Percentiles rank a stretch among this genome's conserved stretches.
phyloP scores from a whole-genome alignment of 2,329 filamentous ascomycete species.

The Aaosphaeria arxii region DNA sequence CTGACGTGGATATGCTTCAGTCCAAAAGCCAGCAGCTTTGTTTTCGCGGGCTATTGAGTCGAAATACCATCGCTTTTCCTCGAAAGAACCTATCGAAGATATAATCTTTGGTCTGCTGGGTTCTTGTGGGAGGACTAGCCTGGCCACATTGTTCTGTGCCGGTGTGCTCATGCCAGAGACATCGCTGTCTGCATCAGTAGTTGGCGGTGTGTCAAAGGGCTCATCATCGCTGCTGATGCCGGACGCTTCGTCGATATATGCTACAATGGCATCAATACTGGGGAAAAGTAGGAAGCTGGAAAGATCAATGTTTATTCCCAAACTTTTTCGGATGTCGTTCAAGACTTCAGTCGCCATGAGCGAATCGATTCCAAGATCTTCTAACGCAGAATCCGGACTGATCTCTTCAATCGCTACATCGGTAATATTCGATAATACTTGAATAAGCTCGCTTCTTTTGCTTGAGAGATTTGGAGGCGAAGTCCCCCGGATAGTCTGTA shows the following conservation, averaged over 20 bases:
- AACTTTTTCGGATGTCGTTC: constrained; percentile 20
- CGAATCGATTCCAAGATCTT: constrained; percentile 37
- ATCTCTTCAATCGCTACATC: constrained; percentile 4
- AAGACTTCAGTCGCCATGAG: constrained; percentile 35
- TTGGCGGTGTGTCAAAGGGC: background rate
- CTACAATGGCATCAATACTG: background rate
- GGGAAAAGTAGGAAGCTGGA: constrained; percentile 4
- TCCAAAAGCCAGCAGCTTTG: constrained; percentile 2
- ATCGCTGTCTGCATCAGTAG: background rate
- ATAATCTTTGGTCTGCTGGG: background rate
- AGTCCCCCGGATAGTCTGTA: too few species aligned
- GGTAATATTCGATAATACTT: constrained; percentile 2
- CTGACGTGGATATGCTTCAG: constrained; percentile 15
- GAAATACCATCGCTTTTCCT: background rate
- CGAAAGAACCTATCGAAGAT: background rate
- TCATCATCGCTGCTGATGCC: background rate
- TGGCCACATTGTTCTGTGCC: too few species aligned
- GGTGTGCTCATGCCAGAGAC: background rate
- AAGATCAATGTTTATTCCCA: constrained; percentile 5
- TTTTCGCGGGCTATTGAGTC: constrained; percentile 4
- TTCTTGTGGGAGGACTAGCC: background rate
- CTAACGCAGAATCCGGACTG: constrained; percentile 3
- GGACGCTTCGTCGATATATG: background rate
- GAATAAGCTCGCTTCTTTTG: background rate
- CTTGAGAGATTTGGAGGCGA: background rate